These are phyloP conservation scores for Starmerella sp. DNA, from an alignment of 805 yeast genomes.

Conservation along the genomic window DNA sequence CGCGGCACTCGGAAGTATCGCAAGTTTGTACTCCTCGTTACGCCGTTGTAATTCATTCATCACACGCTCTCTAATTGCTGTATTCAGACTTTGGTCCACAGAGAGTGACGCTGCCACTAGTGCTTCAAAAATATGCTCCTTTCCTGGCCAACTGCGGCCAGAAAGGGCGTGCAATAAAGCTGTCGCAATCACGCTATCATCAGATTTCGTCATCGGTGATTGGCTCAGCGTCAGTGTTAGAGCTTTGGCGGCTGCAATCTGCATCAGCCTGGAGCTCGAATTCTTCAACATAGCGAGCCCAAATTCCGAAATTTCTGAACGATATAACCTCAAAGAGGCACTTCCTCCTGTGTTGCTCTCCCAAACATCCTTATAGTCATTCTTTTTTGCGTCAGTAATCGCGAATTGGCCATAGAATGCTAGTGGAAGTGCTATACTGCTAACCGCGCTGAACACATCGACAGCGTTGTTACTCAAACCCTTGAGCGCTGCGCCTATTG, in stretches of 20 bases:
- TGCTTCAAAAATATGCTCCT: slow-evolving; percentile 63
- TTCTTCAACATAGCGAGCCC: slow-evolving; percentile 37
- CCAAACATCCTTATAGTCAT: slow-evolving; percentile 58
- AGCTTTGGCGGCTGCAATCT: slow-evolving; percentile 61
- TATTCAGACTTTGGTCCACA: slow-evolving; percentile 30
- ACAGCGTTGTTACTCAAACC: slow-evolving; percentile 46
- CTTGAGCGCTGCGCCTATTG: slow-evolving; percentile 37
- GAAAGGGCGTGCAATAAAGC: slow-evolving; percentile 51
- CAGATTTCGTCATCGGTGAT: slow-evolving; percentile 24
- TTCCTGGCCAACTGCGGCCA: slow-evolving; percentile 85
- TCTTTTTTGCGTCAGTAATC: slow-evolving; percentile 33
- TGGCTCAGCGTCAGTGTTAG: slow-evolving; percentile 49
- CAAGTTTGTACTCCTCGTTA: slow-evolving; percentile 51
- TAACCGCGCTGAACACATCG: slow-evolving; percentile 52
- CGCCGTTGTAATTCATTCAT: slow-evolving; percentile 53
- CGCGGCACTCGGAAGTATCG: slow-evolving; percentile 45
- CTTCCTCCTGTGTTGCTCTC: slow-evolving; percentile 64
- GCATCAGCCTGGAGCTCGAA: slow-evolving; percentile 49
- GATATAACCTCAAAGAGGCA: slow-evolving; percentile 57
- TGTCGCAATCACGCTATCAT: slow-evolving; percentile 43
- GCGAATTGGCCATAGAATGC: slow-evolving; percentile 71
- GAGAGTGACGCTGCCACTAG: slow-evolving; percentile 43
- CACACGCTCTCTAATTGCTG: slow-evolving; percentile 36
- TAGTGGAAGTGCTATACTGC: slow-evolving; percentile 61
- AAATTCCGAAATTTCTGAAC: slow-evolving; percentile 52